phyloP scores from a whole-genome alignment of 1,284 basidiomycete genomes.

The Melampsora americana region DNA sequence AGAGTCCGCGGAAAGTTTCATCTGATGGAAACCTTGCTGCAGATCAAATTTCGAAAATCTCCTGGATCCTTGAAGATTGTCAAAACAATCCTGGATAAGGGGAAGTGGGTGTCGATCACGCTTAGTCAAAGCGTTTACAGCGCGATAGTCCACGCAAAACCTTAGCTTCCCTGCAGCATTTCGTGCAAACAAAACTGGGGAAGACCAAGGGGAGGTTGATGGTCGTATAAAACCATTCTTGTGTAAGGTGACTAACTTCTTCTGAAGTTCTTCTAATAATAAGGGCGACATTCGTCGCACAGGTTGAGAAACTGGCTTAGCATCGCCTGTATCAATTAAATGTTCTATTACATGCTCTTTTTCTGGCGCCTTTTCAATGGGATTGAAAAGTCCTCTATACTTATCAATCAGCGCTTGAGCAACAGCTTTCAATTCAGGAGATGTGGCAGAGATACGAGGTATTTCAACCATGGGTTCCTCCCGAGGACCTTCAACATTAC shows the following conservation, averaged over 20 bases:
- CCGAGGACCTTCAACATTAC: conserved; percentile 1
- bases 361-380: neutral
- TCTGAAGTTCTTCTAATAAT: neutral
- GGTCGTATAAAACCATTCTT: conserved; percentile 3
- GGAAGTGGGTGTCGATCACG: conserved; percentile 12
- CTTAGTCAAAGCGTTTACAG: conserved; percentile 17
- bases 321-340: neutral
- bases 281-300: neutral
- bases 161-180: neutral
- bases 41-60: conserved; percentile 26
- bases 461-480: neutral
- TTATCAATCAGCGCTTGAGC: neutral
- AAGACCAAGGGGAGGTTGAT: neutral
- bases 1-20: neutral
- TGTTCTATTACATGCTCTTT: neutral
- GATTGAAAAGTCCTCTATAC: neutral
- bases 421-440: neutral
- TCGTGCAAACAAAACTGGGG: neutral
- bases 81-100: conserved; percentile 20
- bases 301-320: neutral
- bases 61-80: conserved; percentile 1
- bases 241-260: neutral
- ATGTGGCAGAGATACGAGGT: neutral
- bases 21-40: conserved; percentile 11
- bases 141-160: neutral